phyloP scores from a whole-genome alignment of 768 basidiomycete species.

The Pleurotus pulmonarius region DNA sequence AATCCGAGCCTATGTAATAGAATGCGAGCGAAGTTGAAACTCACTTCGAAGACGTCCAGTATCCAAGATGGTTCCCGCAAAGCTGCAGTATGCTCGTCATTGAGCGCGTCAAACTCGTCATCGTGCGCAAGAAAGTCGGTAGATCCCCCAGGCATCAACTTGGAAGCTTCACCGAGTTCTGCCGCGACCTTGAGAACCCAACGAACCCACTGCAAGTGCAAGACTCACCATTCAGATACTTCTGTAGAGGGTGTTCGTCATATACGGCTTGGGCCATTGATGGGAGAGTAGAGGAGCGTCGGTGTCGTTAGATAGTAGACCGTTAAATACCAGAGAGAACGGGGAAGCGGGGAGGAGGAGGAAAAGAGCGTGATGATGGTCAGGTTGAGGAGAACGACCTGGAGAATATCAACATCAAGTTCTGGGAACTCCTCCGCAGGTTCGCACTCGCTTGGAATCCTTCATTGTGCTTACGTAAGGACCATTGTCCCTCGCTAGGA shows the following conservation, averaged over 20 bases:
- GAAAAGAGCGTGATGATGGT: neutral
- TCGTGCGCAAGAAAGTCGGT: conserved; percentile 5
- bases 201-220: neutral
- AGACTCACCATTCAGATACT: conserved; percentile 62
- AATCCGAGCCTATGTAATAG: no score
- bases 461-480: conserved; percentile 3
- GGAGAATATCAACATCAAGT: conserved; percentile 7
- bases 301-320: conserved; percentile 6
- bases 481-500: neutral
- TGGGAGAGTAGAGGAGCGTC: conserved; percentile 12
- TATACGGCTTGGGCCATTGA: conserved; percentile 76
- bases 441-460: neutral
- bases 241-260: conserved; percentile 72
- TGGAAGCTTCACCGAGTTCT: conserved; percentile 11
- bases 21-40: neutral
- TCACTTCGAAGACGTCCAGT: neutral
- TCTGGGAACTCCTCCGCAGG: neutral
- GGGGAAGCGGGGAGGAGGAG: neutral
- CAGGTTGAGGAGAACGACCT: neutral
- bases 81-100: neutral
- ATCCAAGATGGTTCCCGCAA: conserved; percentile 1
- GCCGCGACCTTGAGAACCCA: neutral
- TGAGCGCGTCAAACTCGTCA: conserved; percentile 4
- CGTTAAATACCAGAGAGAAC: neutral
- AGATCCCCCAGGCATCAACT: conserved; percentile 10